phyloP scores from a whole-genome alignment of 225 moss, liverwort and hornwort genomes.

The Bryum argenteum region DNA sequence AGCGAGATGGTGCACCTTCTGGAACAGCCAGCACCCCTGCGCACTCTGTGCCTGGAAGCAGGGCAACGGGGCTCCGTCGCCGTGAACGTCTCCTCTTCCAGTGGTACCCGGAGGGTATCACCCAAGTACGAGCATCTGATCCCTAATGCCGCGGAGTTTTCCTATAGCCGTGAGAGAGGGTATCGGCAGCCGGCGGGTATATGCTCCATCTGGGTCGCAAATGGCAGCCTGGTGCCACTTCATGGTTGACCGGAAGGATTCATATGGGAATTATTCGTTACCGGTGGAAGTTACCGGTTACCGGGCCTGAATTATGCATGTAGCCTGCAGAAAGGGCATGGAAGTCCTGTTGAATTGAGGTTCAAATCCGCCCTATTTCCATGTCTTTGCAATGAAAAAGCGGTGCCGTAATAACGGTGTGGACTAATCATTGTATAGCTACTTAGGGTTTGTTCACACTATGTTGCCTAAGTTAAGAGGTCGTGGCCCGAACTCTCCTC shows the following conservation, averaged over 20 bases:
- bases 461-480: too few relatives aligned
- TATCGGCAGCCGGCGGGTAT: neutral
- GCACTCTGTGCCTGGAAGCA: constrained; percentile 27
- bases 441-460: too few relatives aligned
- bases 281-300: neutral
- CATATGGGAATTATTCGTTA: neutral
- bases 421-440: too few relatives aligned
- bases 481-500: too few relatives aligned
- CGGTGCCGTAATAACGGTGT: too few relatives aligned
- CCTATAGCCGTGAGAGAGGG: neutral
- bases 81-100: neutral
- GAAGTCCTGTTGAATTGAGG: too few relatives aligned
- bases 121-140: neutral
- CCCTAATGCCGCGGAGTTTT: neutral
- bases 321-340: too few relatives aligned
- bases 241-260: constrained; percentile 2
- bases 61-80: neutral
- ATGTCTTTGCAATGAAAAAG: too few relatives aligned
- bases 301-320: neutral
- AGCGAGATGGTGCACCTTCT: constrained; percentile 8
- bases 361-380: too few relatives aligned
- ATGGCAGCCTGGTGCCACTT: constrained; percentile 19
- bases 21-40: constrained; percentile 15
- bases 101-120: neutral
- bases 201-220: neutral